phyloP scores from a whole-genome alignment of 805 yeast species.

The Yamadazyma takamatsuzukensis region DNA sequence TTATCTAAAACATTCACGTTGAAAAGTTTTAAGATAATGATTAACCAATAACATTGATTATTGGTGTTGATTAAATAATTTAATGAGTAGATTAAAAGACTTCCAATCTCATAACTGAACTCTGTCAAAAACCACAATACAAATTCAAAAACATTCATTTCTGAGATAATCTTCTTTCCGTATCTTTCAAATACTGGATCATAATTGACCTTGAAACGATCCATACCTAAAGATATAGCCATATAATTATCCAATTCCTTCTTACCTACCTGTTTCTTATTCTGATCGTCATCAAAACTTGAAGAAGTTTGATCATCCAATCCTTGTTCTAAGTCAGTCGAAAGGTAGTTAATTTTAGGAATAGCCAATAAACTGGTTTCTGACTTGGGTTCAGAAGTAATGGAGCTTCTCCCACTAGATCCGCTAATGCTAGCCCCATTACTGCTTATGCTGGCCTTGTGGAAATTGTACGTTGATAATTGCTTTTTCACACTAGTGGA shows the following conservation, averaged over 20 bases:
- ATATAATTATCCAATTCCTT: conserved; percentile 16
- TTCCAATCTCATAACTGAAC: conserved; percentile 16
- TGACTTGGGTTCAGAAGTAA: too few species aligned
- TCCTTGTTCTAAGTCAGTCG: conserved; percentile 15
- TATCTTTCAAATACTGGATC: conserved; percentile 24
- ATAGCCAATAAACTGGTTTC: conserved; percentile 4
- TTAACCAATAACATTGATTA: conserved; percentile 2
- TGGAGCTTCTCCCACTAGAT: too few species aligned
- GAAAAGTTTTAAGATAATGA: conserved; percentile 16
- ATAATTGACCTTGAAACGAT: conserved; percentile 15
- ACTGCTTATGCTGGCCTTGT: conserved; percentile 1
- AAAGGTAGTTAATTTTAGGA: conserved; percentile 5
- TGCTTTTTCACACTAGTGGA: conserved; percentile 6
- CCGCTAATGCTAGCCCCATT: too few species aligned
- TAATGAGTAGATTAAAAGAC: conserved; percentile 11
- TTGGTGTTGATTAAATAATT: conserved; percentile 5
- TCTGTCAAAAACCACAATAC: conserved; percentile 12
- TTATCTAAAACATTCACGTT: conserved; percentile 18
- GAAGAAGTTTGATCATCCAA: not conserved
- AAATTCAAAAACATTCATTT: conserved; percentile 11
- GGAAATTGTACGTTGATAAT: conserved; percentile 9
- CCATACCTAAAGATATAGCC: conserved; percentile 19
- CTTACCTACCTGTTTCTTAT: too few species aligned
- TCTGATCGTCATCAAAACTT: too few species aligned
- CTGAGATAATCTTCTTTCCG: conserved; percentile 14